A percentile compares a stretch with the other conserved stretches of the same genome.
These are phyloP conservation scores for Entomophthora muscae DNA, from an alignment of 371 early-diverging fungal genomes.

Conservation along the genomic window DNA sequence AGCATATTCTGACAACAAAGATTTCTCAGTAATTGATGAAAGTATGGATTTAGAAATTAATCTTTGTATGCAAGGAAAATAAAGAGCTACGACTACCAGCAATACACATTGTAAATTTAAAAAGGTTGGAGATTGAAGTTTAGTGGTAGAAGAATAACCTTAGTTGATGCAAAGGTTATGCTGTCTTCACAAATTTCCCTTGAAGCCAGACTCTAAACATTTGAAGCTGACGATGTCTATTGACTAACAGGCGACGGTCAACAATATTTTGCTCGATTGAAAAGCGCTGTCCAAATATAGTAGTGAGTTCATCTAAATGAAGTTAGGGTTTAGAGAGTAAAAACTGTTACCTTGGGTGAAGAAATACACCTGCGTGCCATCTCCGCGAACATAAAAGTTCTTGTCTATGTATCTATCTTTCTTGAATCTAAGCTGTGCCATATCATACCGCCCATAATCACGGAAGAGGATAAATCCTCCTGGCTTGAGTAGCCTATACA, in stretches of 20 bases:
- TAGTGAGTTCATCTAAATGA: slow-evolving; percentile 23
- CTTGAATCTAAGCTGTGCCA: slow-evolving; percentile 74
- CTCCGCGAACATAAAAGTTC: slow-evolving; percentile 77
- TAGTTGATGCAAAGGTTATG: too few species aligned
- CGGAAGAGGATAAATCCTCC: slow-evolving; percentile 68
- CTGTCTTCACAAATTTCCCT: slow-evolving; percentile 46
- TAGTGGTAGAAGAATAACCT: too few species aligned
- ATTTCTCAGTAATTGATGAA: too few species aligned
- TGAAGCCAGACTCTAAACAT: slow-evolving; percentile 98
- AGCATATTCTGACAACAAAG: too few species aligned
- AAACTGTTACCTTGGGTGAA: slow-evolving; percentile 11
- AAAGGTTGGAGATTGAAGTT: too few species aligned
- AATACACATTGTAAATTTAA: too few species aligned
- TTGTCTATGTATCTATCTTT: slow-evolving; percentile 54
- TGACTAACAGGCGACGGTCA: slow-evolving; percentile 88
- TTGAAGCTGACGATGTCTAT: slow-evolving; percentile 77
- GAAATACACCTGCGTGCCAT: slow-evolving; percentile 50
- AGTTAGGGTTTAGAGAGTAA: neutral
- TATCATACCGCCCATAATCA: slow-evolving; percentile 78
- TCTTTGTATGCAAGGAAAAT: too few species aligned
- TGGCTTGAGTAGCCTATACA: slow-evolving; percentile 43
- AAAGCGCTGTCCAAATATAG: slow-evolving; percentile 33
- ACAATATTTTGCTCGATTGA: slow-evolving; percentile 70
- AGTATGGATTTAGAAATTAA: too few species aligned
- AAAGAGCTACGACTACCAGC: too few species aligned